Base-by-base conservation (phyloP, 2,329 filamentous ascomycete species). In the Xylariaceae sp. region DNA sequence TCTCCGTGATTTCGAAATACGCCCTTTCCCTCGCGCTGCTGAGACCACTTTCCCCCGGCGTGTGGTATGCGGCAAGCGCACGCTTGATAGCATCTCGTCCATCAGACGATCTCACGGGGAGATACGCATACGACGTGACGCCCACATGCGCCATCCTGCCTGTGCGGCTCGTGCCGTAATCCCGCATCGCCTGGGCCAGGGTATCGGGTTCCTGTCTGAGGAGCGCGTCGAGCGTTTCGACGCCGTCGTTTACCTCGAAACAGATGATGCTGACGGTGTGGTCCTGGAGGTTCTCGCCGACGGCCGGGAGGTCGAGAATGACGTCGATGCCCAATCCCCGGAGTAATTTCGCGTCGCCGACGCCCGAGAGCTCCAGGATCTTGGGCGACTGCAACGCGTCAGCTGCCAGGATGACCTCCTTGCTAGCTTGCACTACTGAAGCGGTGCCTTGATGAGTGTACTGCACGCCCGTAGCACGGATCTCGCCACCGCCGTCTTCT, bases 331-430 rank as follows among this genome's bases (percentile, higher is more conserved):
- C 8, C 27, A 44, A 33, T 3, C n/a, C 6, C 2, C 34, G 15
- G 0, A 55, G 45, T 1, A 49, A 2, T 2, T 34, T 19, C 5
- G 13, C 16, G 12, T 43, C 33, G 2, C 53, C 53, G 3, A 56
- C 36, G 6, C 67, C 66, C 7, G 64, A 67, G 1, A 64, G 51
- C 41, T 68, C 61, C 0, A 70, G 54, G 0, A 70, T 34, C 21
- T 64, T 48, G 3, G 48, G 48, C 1, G 43, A 38, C 9, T 48
- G 38, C 1, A 53, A 18, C 13, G 36, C 46, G 8, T 48, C 50
- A 1, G 47, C 50, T 12, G 44, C 36, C 9, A 51, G n/a, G 29
- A 52, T 47, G 4, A 52, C n/a, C n/a, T n/a, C n/a, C n/a, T n/a
- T n/a, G n/a, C n/a, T n/a, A n/a, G n/a, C n/a, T n/a, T n/a, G n/a